Evolutionary conservation across 495 filamentous ascomycete species (phyloP), one percentile per base, ranked within the genome.

Genomic region (Penicillium canescens): DNA sequence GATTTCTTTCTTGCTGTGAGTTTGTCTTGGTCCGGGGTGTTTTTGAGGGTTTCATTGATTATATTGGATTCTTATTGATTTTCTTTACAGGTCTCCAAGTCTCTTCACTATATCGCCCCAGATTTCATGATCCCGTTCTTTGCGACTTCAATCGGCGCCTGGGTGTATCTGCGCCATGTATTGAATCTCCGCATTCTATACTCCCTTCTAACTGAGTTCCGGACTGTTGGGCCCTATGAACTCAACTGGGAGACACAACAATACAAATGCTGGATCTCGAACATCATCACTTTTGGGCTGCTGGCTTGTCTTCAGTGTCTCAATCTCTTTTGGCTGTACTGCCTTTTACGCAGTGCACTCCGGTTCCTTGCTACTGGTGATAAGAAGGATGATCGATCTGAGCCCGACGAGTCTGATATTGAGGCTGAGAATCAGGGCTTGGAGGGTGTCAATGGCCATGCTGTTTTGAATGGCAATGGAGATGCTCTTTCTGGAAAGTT

Each of bases 1-100:
- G 92, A 96, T 66, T 94, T 96, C 72, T 96, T 96, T 79, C 77
- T 96, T 6, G 92, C 92, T 7, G 89, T 92, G 80, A 72, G 89
- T 80, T 11, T 24, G 26, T 6, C 14, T 36, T 42, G n/a, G 14
- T 36, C 24, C 44, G 3, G 18, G 20, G 11, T 34, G 36, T 7
- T 10, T 34, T 1, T 4, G 24, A 26, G 4, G 4, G 24, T 26
- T 26, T 7, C 7, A 7, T 26, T 18, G 24, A 0, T 26, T 26
- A 5, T 26, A 26, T 4, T 1, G 24, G 24, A 31, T 51, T 3
- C n/a, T 41, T 61, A 21, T 41, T 52, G 24, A 43, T 43, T 18
- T 42, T 40, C 38, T 47, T 12, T 6, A 0, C 5, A 93, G 85
- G 86, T 89, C 3, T 93, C 90, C 52, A 96, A 96, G 75, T 82